Percentiles rank a stretch among this genome's conserved stretches.
These are phyloP conservation scores for Canna indica DNA, from an alignment of 176 grass and related monocot genomes.

Conservation along the genomic window DNA sequence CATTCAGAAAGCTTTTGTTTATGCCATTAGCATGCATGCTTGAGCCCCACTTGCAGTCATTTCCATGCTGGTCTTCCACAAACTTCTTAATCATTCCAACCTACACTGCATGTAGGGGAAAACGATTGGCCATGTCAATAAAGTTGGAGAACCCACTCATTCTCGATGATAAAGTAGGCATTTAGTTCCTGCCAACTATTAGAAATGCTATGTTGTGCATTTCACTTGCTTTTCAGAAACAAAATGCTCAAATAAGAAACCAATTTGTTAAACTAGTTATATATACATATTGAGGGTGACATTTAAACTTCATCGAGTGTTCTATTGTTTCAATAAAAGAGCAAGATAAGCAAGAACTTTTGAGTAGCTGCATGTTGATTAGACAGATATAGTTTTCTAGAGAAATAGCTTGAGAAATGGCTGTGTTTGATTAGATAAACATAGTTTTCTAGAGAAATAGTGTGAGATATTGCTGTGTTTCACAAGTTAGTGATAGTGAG, in stretches of 20 bases:
- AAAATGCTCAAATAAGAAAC: neutral
- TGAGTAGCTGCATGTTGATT: no score
- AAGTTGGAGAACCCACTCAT: neutral
- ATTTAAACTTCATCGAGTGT: neutral
- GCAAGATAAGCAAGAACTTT: neutral
- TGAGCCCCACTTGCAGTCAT: slow-evolving; percentile 12
- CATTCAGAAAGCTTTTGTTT: slow-evolving; percentile 1
- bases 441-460: neutral
- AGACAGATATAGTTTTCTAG: neutral
- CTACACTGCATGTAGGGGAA: neutral
- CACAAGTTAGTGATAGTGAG: neutral
- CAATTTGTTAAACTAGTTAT: neutral
- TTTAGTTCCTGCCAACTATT: neutral
- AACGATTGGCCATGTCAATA: neutral
- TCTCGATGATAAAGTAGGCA: neutral
- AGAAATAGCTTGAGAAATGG: neutral
- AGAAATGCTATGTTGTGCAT: no score
- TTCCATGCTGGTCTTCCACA: slow-evolving; percentile 3
- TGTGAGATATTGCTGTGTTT: neutral
- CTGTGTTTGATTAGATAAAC: neutral
- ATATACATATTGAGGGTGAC: neutral
- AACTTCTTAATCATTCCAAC: neutral
- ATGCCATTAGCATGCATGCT: neutral
- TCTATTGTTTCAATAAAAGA: neutral
- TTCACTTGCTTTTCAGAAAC: neutral